Conservation (phyloP, 371 early-diverging fungal species). For the Blastocladiella emersonii region DNA sequence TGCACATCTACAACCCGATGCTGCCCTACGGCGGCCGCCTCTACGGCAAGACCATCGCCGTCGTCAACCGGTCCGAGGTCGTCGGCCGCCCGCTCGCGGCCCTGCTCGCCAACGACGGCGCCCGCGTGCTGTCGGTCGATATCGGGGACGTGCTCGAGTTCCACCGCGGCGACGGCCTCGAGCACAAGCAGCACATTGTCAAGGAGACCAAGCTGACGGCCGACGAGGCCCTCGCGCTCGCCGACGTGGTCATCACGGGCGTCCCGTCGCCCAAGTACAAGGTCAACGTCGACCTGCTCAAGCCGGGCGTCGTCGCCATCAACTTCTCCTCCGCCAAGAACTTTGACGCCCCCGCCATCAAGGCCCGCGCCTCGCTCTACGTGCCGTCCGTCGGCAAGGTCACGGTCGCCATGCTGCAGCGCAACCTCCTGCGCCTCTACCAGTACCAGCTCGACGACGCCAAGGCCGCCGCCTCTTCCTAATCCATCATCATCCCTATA, state of each 20-base stretch:
- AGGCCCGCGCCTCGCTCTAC: slow-evolving; percentile 75
- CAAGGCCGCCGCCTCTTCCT: too few species aligned
- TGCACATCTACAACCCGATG: slow-evolving; percentile 82
- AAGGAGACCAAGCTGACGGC: slow-evolving; percentile 50
- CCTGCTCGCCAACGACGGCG: slow-evolving; percentile 92
- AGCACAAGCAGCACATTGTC: slow-evolving; percentile 59
- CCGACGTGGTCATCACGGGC: slow-evolving; percentile 93
- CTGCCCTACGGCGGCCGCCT: slow-evolving; percentile 84
- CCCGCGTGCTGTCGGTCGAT: slow-evolving; percentile 88
- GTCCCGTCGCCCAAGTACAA: slow-evolving; percentile 81
- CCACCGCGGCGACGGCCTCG: slow-evolving; percentile 64
- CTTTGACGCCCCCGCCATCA: slow-evolving; percentile 72
- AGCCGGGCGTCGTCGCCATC: slow-evolving; percentile 88
- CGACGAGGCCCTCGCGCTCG: slow-evolving; percentile 63
- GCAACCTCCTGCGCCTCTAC: slow-evolving; percentile 45
- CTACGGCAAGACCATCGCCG: slow-evolving; percentile 82
- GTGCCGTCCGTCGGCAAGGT: slow-evolving; percentile 95
- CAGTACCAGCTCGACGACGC: slow-evolving; percentile 30
- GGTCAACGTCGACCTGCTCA: slow-evolving; percentile 61
- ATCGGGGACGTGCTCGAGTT: slow-evolving; percentile 76
- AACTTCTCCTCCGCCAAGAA: slow-evolving; percentile 88
- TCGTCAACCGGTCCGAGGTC: slow-evolving; percentile 90
- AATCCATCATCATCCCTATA: too few species aligned
- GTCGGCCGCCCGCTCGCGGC: slow-evolving; percentile 97
- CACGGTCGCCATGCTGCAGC: slow-evolving; percentile 80